A percentile compares a stretch with the other conserved stretches of the same genome.
These are phyloP conservation scores for Hericium erinaceus DNA, from an alignment of 768 basidiomycete genomes.

Conservation along the genomic window DNA sequence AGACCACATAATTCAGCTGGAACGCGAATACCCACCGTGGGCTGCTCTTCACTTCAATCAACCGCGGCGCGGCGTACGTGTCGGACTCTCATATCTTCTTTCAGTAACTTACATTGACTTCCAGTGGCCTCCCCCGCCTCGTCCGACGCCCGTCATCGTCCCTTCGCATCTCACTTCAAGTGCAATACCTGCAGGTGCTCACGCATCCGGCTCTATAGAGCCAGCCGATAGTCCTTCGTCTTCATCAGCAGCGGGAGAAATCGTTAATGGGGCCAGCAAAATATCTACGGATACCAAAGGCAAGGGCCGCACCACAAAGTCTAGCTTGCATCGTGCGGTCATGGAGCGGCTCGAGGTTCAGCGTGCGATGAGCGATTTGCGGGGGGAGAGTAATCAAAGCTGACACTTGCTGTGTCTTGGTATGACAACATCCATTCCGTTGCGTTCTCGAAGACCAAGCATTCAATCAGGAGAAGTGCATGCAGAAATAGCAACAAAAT, in stretches of 20 bases:
- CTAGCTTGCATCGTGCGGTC: conserved; percentile 65
- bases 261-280: background rate
- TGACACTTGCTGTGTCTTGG: background rate
- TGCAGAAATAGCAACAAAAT: too few species aligned
- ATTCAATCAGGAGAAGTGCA: too few species aligned
- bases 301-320: conserved; percentile 24
- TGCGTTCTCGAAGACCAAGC: too few species aligned
- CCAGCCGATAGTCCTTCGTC: background rate
- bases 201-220: background rate
- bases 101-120: background rate
- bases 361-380: conserved; percentile 50
- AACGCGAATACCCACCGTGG: conserved; percentile 83
- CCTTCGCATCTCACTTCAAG: conserved; percentile 48
- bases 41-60: conserved; percentile 85
- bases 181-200: background rate
- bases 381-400: conserved; percentile 5
- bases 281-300: conserved; percentile 12
- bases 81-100: background rate
- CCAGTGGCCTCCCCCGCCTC: conserved; percentile 82
- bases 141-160: conserved; percentile 68
- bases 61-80: conserved; percentile 66
- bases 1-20: conserved; percentile 66
- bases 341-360: conserved; percentile 70
- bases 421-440: background rate
- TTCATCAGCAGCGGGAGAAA: background rate